phyloP scores from a whole-genome alignment of 73 alveolate genomes.

The Paramecium tetraurelia region DNA sequence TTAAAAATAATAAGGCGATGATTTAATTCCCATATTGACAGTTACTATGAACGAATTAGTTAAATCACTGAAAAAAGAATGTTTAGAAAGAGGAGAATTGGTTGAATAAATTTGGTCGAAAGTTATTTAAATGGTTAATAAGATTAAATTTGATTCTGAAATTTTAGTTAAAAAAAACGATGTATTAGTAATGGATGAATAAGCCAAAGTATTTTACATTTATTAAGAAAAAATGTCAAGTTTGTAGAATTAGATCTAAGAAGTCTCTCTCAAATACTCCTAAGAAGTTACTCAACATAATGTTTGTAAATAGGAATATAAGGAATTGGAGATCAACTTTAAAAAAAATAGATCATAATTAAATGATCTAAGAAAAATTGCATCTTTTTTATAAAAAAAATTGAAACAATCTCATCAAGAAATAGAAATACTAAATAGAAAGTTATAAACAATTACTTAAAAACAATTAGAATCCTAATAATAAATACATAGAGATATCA shows the following conservation, averaged over 20 bases:
- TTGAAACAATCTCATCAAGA: slow-evolving; percentile 22
- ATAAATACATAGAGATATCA: background rate
- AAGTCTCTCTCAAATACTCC: background rate
- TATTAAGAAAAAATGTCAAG: background rate
- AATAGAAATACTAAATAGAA: background rate
- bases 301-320: background rate
- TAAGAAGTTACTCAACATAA: background rate
- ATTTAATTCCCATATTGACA: background rate
- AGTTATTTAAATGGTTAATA: background rate
- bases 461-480: background rate
- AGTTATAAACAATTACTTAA: background rate
- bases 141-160: background rate
- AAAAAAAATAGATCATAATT: background rate
- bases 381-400: background rate
- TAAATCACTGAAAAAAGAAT: background rate
- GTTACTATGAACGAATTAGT: background rate
- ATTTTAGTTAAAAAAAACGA: background rate
- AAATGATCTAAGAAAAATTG: background rate
- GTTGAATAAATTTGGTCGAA: background rate
- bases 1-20: background rate
- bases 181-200: background rate
- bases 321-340: background rate
- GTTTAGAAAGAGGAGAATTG: slow-evolving; percentile 24
- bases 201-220: background rate
- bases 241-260: background rate